These are phyloP conservation scores for Monosporascus ibericus DNA, from an alignment of 2,329 filamentous ascomycete species.

Conservation along the genomic window DNA sequence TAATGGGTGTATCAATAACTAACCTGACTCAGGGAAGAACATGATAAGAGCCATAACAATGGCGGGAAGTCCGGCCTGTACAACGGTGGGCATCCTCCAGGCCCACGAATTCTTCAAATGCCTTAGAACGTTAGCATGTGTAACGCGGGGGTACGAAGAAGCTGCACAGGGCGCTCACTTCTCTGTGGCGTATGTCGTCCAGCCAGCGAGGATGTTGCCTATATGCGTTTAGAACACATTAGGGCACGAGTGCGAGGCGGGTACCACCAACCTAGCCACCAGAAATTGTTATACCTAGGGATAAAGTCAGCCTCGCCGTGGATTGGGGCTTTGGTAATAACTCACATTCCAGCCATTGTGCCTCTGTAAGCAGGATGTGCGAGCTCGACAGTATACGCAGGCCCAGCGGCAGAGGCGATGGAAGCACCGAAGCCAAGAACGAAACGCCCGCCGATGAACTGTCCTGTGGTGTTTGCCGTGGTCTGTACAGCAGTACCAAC, in stretches of 20 bases:
- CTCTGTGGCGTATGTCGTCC: constrained; percentile 40
- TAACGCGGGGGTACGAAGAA: neutral
- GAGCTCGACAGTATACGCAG: constrained; percentile 58
- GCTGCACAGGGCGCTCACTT: constrained; percentile 3
- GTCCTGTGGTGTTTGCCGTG: constrained; percentile 36
- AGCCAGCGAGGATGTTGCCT: constrained; percentile 50
- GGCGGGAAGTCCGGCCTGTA: constrained; percentile 39
- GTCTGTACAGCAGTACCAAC: constrained; percentile 45
- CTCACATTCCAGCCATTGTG: constrained; percentile 54
- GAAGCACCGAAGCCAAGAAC: constrained; percentile 52
- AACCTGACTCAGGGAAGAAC: constrained; percentile 28
- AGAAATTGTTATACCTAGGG: constrained; percentile 33
- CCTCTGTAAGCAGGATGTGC: constrained; percentile 58
- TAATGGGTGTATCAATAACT: constrained; percentile 2
- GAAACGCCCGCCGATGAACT: constrained; percentile 53
- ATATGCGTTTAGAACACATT: constrained; percentile 4
- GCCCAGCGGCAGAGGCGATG: constrained; percentile 53
- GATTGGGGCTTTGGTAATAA: constrained; percentile 35
- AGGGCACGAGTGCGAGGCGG: neutral
- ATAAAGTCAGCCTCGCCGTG: neutral
- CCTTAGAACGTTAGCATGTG: constrained; percentile 19
- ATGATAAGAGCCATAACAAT: constrained; percentile 38
- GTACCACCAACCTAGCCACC: constrained; percentile 24
- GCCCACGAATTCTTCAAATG: constrained; percentile 37
- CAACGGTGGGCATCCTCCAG: constrained; percentile 54